Evolutionary conservation across 306 rosid genomes (phyloP).

Genomic region (Dalbergia cultrata): DNA sequence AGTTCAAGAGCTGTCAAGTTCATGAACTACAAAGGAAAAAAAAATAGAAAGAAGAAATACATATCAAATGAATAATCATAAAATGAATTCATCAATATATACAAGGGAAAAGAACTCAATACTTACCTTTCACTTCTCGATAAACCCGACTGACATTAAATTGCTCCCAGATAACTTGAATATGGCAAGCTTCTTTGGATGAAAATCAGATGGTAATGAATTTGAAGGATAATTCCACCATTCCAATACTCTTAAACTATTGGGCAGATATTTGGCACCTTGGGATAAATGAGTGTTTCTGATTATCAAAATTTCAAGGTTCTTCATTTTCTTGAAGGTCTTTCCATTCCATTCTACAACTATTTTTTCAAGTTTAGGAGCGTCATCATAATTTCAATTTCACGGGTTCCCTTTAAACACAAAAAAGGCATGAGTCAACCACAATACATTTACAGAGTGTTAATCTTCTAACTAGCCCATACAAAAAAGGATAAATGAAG

Average conservation of each 20-base stretch:
- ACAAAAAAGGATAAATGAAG: no score
- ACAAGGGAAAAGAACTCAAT: no score
- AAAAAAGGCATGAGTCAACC: constrained; percentile 3
- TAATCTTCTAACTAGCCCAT: neutral
- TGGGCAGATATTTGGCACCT: constrained; percentile 2
- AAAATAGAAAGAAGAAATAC: no score
- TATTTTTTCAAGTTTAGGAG: neutral
- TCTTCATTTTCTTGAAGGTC: constrained; percentile 34
- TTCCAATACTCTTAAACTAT: no score
- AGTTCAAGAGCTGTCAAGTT: no score
- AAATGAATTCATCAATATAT: no score
- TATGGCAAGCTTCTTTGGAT: constrained; percentile 8
- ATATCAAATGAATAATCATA: no score
- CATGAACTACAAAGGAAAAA: no score
- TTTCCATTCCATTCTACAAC: constrained; percentile 22
- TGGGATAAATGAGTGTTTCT: neutral
- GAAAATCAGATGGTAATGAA: neutral
- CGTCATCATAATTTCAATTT: constrained; percentile 20
- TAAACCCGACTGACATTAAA: neutral
- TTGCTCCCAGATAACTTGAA: neutral
- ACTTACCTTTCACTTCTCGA: no score
- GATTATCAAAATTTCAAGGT: constrained; percentile 22
- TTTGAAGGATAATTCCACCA: constrained; percentile 35
- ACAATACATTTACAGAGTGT: neutral
- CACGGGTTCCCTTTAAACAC: constrained; percentile 14